phyloP scores from a whole-genome alignment of 2,329 filamentous ascomycete species.

The Aspergillus unguis region DNA sequence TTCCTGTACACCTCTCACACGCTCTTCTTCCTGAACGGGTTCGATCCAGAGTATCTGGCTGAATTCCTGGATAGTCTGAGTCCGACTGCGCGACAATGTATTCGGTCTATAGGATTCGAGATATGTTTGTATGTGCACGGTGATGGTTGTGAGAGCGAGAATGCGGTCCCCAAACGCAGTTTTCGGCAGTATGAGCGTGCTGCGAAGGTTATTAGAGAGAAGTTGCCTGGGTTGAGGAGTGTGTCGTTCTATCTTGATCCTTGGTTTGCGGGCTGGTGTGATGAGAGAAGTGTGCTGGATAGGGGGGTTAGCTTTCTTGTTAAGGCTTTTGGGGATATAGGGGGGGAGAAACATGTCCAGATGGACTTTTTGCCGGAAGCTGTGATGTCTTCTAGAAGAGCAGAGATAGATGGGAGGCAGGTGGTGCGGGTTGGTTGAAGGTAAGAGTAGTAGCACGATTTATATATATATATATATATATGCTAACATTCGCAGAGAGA shows the following conservation, averaged over 20 bases:
- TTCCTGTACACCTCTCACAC: slow-evolving; percentile 34
- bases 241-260: slow-evolving; percentile 35
- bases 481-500: too few species aligned
- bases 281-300: slow-evolving; percentile 26
- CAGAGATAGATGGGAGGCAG: too few species aligned
- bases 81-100: slow-evolving; percentile 27
- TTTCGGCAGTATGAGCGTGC: slow-evolving; percentile 31
- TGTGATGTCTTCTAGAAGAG: not conserved
- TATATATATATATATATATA: too few species aligned
- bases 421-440: too few species aligned
- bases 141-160: not conserved
- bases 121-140: slow-evolving; percentile 35
- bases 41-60: slow-evolving; percentile 29
- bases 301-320: slow-evolving; percentile 32
- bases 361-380: slow-evolving; percentile 33
- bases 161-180: slow-evolving; percentile 26
- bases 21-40: slow-evolving; percentile 36
- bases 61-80: slow-evolving; percentile 35
- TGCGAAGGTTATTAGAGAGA: slow-evolving; percentile 22
- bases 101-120: slow-evolving; percentile 37
- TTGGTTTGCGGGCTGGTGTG: slow-evolving; percentile 29
- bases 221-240: slow-evolving; percentile 25
- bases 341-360: slow-evolving; percentile 16
- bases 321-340: slow-evolving; percentile 25
- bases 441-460: too few species aligned